Conservation (phyloP, 2,329 filamentous ascomycete species). For the Paecilomyces sp. region DNA sequence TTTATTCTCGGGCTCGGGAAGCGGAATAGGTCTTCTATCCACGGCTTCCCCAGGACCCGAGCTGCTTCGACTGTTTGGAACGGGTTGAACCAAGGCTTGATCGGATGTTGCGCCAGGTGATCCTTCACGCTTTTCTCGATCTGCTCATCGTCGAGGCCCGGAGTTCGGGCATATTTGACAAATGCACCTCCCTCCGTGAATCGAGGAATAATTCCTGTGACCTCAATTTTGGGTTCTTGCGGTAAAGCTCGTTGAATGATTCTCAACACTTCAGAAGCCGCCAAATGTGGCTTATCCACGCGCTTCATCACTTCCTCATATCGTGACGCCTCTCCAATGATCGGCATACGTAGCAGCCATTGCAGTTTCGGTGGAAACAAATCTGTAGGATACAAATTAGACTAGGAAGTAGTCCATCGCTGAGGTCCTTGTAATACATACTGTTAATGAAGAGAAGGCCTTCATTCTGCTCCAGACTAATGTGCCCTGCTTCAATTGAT, state of each 20-base stretch:
- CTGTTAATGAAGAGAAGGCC: conserved; percentile 86
- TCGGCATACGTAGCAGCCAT: conserved; percentile 52
- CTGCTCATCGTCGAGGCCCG: conserved; percentile 41
- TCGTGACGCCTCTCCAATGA: conserved; percentile 36
- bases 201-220: conserved; percentile 75
- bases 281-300: conserved; percentile 44
- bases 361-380: conserved; percentile 75
- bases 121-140: conserved; percentile 56
- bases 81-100: conserved; percentile 87
- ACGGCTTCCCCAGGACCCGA: conserved; percentile 75
- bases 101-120: conserved; percentile 60
- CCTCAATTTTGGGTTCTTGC: conserved; percentile 54
- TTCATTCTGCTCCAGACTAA: conserved; percentile 67
- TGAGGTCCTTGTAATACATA: conserved; percentile 34
- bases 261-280: conserved; percentile 49
- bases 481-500: conserved; percentile 54
- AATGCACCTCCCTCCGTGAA: conserved; percentile 91
- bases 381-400: conserved; percentile 43
- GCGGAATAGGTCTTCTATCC: conserved; percentile 86
- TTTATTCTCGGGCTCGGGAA: conserved; percentile 69
- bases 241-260: conserved; percentile 59
- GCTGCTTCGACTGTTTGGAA: conserved; percentile 63
- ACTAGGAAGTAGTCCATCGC: neutral
- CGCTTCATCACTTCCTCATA: conserved; percentile 45
- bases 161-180: conserved; percentile 67